These are phyloP conservation scores for Cystobasidium pallidum DNA, from an alignment of 1,284 basidiomycete species.

Conservation along the genomic window DNA sequence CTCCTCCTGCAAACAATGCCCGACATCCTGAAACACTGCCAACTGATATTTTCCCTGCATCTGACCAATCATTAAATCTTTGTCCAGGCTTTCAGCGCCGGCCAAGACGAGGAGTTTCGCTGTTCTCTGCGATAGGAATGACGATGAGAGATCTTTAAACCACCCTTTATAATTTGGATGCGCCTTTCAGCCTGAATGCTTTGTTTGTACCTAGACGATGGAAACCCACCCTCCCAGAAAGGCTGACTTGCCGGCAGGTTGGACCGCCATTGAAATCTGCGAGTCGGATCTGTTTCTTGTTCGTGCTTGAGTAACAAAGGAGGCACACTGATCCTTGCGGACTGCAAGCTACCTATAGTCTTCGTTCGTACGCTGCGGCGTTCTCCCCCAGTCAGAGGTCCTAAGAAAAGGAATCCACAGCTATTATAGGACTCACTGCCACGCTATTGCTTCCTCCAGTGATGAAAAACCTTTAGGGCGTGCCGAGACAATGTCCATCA, in stretches of 20 bases:
- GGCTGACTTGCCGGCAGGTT: slow-evolving; percentile 81
- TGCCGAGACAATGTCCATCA: slow-evolving; percentile 83
- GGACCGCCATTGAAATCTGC: slow-evolving; percentile 70
- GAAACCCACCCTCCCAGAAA: slow-evolving; percentile 77
- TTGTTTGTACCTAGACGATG: too few relatives aligned
- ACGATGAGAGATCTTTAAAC: slow-evolving; percentile 79
- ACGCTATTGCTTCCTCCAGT: slow-evolving; percentile 82
- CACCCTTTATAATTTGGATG: too few relatives aligned
- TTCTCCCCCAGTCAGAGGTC: background rate
- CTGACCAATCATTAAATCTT: slow-evolving; percentile 93
- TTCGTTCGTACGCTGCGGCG: slow-evolving; percentile 68
- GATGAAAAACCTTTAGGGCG: slow-evolving; percentile 82
- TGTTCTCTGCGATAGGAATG: slow-evolving; percentile 74
- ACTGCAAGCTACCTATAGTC: slow-evolving; percentile 74
- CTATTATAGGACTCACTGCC: slow-evolving; percentile 74
- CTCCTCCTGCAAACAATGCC: slow-evolving; percentile 93
- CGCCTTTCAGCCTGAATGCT: too few relatives aligned
- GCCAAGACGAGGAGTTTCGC: slow-evolving; percentile 88
- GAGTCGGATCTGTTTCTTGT: slow-evolving; percentile 28
- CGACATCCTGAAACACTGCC: slow-evolving; percentile 79
- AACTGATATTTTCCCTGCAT: slow-evolving; percentile 97
- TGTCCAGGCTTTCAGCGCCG: slow-evolving; percentile 88
- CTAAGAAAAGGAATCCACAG: background rate
- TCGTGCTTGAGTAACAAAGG: slow-evolving; percentile 66
- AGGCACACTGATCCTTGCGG: slow-evolving; percentile 83